phyloP scores from a whole-genome alignment of 345 rosid genomes.

The Moricandia moricandioides region DNA sequence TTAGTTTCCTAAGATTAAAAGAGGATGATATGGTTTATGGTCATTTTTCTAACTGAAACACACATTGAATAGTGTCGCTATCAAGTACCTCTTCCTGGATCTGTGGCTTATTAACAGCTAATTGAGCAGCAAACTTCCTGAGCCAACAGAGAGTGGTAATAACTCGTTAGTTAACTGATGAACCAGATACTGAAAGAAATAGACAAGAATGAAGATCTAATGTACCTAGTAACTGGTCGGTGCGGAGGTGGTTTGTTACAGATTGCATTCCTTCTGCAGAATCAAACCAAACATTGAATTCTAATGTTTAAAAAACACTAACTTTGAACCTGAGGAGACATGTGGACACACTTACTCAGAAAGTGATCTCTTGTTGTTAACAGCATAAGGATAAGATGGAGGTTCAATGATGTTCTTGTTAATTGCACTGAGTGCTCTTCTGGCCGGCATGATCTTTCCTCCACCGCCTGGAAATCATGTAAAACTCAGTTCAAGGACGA shows the following conservation, averaged over 20 bases:
- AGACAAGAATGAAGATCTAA: conserved; percentile 13
- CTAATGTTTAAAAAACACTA: not conserved
- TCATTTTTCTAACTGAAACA: conserved; percentile 5
- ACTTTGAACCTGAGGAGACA: not conserved
- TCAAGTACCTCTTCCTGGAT: conserved; percentile 45
- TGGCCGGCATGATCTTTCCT: conserved; percentile 54
- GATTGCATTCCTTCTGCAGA: conserved; percentile 46
- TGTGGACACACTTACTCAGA: conserved; percentile 49
- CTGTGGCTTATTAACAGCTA: conserved; percentile 55
- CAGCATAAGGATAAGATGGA: conserved; percentile 58
- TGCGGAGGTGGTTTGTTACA: conserved; percentile 57
- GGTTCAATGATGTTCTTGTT: conserved; percentile 58
- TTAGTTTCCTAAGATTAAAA: conserved; percentile 44
- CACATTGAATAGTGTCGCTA: not conserved
- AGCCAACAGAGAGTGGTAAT: conserved; percentile 25
- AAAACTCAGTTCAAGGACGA: conserved; percentile 12
- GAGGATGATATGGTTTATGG: not conserved
- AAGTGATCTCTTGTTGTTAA: conserved; percentile 60
- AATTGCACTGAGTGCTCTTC: conserved; percentile 68
- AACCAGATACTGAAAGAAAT: conserved; percentile 13
- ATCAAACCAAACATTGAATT: not conserved
- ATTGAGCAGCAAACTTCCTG: conserved; percentile 80
- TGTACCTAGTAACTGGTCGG: conserved; percentile 84
- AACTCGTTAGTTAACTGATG: not conserved
- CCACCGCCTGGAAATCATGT: conserved; percentile 38